Evolutionary conservation across 1,284 basidiomycete species (phyloP).

Genomic region (Kalmanozyma brasiliensis): DNA sequence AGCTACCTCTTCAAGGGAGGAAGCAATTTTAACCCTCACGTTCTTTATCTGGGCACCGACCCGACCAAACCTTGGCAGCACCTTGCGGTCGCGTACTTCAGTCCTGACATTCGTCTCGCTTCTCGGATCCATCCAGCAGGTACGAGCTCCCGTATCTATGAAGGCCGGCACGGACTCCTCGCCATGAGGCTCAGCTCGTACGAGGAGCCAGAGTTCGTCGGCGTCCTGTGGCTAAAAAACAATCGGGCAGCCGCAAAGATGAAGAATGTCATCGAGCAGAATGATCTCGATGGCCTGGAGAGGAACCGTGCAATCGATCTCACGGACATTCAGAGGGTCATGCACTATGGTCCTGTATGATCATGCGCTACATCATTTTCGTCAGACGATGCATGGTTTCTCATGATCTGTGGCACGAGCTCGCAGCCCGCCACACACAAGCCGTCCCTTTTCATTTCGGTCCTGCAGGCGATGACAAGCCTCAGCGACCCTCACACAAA

Average conservation of each 20-base stretch:
- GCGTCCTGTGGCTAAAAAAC: constrained; percentile 6
- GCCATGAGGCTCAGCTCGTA: constrained; percentile 7
- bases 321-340: constrained; percentile 7
- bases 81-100: constrained; percentile 6
- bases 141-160: too few relatives aligned
- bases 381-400: too few relatives aligned
- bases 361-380: too few relatives aligned
- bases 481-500: too few relatives aligned
- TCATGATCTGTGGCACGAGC: too few relatives aligned
- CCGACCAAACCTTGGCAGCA: neutral
- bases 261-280: neutral
- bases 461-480: too few relatives aligned
- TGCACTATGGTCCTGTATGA: neutral
- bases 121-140: neutral
- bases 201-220: constrained; percentile 12
- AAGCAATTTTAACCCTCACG: neutral
- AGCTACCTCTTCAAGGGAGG: constrained; percentile 2
- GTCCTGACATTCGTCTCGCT: neutral
- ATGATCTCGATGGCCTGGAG: neutral
- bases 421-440: too few relatives aligned
- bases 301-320: neutral
- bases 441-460: too few relatives aligned
- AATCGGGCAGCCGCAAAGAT: neutral
- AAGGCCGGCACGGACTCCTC: constrained; percentile 1
- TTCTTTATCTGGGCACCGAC: constrained; percentile 1